Percentiles rank a stretch among this genome's conserved stretches.
These are phyloP conservation scores for Fagopyrum homotropicum DNA, from an alignment of 148 eudicot species.

Conservation along the genomic window DNA sequence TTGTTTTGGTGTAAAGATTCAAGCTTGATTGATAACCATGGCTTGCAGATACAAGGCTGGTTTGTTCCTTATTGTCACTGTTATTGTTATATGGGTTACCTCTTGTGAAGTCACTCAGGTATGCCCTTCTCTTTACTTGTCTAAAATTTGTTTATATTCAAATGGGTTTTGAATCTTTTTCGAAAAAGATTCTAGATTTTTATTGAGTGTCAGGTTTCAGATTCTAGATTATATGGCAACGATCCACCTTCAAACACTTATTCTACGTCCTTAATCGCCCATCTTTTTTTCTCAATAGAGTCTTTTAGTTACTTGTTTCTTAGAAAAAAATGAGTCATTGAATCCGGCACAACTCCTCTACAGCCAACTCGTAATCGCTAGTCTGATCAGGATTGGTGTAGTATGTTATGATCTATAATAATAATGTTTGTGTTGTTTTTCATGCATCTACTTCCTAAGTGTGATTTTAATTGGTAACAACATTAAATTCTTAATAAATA, in stretches of 20 bases:
- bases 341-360: too few species aligned
- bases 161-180: not conserved
- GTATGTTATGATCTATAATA: not conserved
- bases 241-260: too few species aligned
- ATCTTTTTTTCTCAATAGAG: too few species aligned
- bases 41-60: slow-evolving; percentile 27
- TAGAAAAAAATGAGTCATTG: too few species aligned
- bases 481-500: not conserved
- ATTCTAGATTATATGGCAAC: too few species aligned
- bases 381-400: not conserved
- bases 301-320: too few species aligned
- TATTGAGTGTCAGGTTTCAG: too few species aligned
- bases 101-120: slow-evolving; percentile 34
- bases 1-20: too few species aligned
- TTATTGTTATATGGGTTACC: slow-evolving; percentile 27
- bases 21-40: slow-evolving; percentile 8
- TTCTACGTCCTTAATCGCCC: too few species aligned
- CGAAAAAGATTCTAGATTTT: not conserved
- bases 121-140: slow-evolving; percentile 5
- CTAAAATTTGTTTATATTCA: not conserved
- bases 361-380: not conserved
- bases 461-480: not conserved
- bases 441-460: slow-evolving; percentile 3
- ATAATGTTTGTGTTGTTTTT: not conserved
- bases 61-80: slow-evolving; percentile 22